phyloP scores from a whole-genome alignment of 208 protist genomes.

The Crithidia bombi region DNA sequence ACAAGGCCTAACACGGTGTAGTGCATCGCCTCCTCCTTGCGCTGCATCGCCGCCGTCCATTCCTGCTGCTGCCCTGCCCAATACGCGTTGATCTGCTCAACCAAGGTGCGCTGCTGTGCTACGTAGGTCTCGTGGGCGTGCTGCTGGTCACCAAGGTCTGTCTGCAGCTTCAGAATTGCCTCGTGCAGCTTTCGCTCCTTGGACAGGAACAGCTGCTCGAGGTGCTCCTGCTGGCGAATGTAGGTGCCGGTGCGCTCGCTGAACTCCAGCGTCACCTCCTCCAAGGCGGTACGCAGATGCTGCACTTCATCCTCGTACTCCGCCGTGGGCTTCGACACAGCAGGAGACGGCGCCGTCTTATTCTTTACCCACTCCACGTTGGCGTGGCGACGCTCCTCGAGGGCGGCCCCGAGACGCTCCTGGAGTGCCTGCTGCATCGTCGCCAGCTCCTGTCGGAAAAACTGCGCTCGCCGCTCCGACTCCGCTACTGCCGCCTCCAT shows the following conservation, averaged over 20 bases:
- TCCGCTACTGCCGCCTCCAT: conserved; percentile 7
- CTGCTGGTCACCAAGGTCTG: conserved; percentile 1
- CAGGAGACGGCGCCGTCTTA: neutral
- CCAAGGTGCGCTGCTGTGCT: neutral
- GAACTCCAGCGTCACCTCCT: conserved; percentile 67
- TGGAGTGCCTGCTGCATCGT: conserved; percentile 22
- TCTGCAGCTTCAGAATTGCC: conserved; percentile 24
- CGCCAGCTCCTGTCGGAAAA: conserved; percentile 31
- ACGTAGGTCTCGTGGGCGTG: neutral
- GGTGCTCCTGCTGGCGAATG: conserved; percentile 58
- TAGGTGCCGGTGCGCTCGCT: conserved; percentile 60
- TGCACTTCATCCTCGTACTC: conserved; percentile 45
- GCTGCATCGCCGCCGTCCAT: conserved; percentile 7
- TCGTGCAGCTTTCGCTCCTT: conserved; percentile 41
- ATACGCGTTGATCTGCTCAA: conserved; percentile 7
- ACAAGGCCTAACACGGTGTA: conserved; percentile 14
- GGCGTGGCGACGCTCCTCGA: conserved; percentile 17
- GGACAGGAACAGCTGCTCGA: conserved; percentile 36
- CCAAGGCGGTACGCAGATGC: conserved; percentile 46
- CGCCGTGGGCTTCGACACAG: conserved; percentile 15
- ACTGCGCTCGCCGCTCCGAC: conserved; percentile 26
- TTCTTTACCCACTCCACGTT: neutral
- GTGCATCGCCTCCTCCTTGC: conserved; percentile 12
- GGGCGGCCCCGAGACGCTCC: conserved; percentile 1
- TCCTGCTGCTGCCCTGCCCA: conserved; percentile 13